These are phyloP conservation scores for Leccinum variabile DNA, from an alignment of 1,284 basidiomycete genomes.

Conservation along the genomic window DNA sequence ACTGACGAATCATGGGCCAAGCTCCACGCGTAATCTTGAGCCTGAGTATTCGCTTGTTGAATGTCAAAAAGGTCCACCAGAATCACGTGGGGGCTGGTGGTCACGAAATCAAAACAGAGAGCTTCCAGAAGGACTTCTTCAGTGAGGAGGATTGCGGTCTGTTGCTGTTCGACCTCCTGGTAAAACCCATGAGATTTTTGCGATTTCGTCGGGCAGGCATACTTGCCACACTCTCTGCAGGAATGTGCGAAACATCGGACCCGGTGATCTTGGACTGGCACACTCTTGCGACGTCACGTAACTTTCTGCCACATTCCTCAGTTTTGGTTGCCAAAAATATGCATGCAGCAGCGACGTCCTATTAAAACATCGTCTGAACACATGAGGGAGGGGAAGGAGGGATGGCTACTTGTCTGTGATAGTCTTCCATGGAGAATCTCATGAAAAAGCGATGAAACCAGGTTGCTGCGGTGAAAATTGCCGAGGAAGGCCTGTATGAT, in stretches of 20 bases:
- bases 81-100: slow-evolving; percentile 79
- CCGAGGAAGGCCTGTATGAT: slow-evolving; percentile 62
- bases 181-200: slow-evolving; percentile 9
- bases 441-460: slow-evolving; percentile 96
- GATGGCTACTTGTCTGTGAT: slow-evolving; percentile 66
- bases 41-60: slow-evolving; percentile 43
- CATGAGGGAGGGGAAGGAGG: slow-evolving; percentile 5
- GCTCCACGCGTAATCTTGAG: slow-evolving; percentile 79
- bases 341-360: slow-evolving; percentile 89
- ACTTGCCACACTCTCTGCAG: slow-evolving; percentile 60
- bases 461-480: slow-evolving; percentile 81
- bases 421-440: slow-evolving; percentile 85
- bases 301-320: slow-evolving; percentile 84
- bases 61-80: slow-evolving; percentile 67
- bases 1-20: slow-evolving; percentile 83
- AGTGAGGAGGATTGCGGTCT: slow-evolving; percentile 69
- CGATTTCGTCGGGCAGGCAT: slow-evolving; percentile 2
- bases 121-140: slow-evolving; percentile 87
- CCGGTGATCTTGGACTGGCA: slow-evolving; percentile 70
- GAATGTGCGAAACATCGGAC: slow-evolving; percentile 54
- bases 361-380: slow-evolving; percentile 14
- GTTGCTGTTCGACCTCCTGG: slow-evolving; percentile 75
- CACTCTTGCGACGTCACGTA: slow-evolving; percentile 80
- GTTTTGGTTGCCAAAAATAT: slow-evolving; percentile 92
- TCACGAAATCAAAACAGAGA: slow-evolving; percentile 88